Conservation (phyloP, 1,284 basidiomycete genomes). For the Microbotryum silenes-acaulis region DNA sequence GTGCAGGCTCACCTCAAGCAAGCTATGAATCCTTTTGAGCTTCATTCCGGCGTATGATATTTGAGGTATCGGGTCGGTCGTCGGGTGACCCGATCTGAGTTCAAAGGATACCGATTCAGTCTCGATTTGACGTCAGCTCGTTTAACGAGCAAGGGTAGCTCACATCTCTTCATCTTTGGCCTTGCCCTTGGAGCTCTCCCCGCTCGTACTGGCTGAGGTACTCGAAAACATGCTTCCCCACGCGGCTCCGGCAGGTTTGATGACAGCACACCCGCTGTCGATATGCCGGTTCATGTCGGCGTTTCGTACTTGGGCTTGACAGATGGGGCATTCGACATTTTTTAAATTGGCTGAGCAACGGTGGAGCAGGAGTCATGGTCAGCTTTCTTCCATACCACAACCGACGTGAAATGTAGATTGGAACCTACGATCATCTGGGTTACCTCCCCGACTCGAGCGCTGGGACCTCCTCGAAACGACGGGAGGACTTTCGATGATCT, state of each 20-base stretch:
- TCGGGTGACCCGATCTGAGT: not conserved
- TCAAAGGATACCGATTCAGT: not conserved
- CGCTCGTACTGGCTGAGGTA: not conserved
- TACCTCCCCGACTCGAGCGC: not conserved
- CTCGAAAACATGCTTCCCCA: not conserved
- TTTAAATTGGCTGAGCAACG: not conserved
- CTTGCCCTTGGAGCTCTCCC: not conserved
- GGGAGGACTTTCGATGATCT: conserved; percentile 10
- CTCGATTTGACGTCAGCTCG: not conserved
- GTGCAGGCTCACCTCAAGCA: conserved; percentile 10
- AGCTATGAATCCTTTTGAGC: not conserved
- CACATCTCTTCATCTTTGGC: not conserved
- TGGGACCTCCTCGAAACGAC: not conserved
- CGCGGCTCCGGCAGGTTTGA: not conserved
- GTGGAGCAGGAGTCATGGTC: not conserved
- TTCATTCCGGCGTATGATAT: conserved; percentile 8
- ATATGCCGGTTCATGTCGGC: conserved; percentile 2
- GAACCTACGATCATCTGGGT: too few relatives aligned
- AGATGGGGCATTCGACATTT: not conserved
- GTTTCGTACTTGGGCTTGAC: not conserved
- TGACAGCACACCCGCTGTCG: conserved; percentile 2
- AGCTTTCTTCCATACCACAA: not conserved
- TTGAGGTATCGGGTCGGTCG: conserved; percentile 4
- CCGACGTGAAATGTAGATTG: too few relatives aligned
- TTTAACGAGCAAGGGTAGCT: not conserved